Conservation (phyloP, 495 filamentous ascomycete genomes). For the Sabuloglossum arenarium region DNA sequence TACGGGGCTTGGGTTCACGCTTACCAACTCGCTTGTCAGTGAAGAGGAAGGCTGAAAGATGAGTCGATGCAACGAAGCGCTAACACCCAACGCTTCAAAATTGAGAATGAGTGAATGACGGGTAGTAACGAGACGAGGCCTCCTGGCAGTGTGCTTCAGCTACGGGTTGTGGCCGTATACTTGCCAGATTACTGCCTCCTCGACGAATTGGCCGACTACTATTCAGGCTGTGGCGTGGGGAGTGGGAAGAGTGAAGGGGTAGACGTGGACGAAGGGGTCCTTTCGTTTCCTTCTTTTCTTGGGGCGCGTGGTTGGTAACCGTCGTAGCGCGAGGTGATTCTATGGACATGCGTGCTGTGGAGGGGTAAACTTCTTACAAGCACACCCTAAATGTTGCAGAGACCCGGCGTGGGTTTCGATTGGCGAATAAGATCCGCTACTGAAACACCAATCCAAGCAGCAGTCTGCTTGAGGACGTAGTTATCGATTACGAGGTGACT, state of each 20-base stretch:
- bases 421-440: not conserved
- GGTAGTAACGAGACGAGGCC: not conserved
- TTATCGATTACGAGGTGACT: too few relatives aligned
- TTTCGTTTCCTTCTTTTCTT: not conserved
- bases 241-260: not conserved
- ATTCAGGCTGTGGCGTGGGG: not conserved
- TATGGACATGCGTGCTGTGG: not conserved
- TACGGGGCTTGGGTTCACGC: not conserved
- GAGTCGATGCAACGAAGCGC: not conserved
- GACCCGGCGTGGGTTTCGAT: not conserved
- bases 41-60: not conserved
- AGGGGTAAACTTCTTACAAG: slow-evolving; percentile 1
- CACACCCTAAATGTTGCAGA: not conserved
- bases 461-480: not conserved
- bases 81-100: not conserved
- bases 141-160: not conserved
- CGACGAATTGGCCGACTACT: not conserved
- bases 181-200: not conserved
- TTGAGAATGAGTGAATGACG: not conserved
- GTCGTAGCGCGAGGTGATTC: slow-evolving; percentile 1
- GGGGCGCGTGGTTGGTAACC: slow-evolving; percentile 1
- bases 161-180: not conserved
- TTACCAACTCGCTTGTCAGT: not conserved
- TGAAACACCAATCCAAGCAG: not conserved
- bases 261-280: not conserved